These are phyloP conservation scores for Kalanchoe fedtschenkoi DNA, from an alignment of 164 flowering plant genomes.

Conservation along the genomic window DNA sequence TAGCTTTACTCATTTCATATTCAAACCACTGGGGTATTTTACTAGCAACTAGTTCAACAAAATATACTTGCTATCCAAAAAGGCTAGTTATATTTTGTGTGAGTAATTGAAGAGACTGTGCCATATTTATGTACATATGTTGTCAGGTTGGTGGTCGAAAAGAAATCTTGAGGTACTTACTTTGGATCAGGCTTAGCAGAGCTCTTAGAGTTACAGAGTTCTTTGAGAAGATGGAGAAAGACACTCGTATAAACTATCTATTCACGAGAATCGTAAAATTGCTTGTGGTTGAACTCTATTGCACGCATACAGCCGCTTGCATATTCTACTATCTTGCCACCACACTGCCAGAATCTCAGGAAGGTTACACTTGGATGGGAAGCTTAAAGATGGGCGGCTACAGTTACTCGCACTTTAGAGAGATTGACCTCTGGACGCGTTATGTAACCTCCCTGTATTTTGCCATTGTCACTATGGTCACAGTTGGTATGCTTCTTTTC, in stretches of 20 bases:
- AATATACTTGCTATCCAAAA: too few relatives aligned
- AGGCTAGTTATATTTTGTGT: too few relatives aligned
- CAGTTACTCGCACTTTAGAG: conserved; percentile 52
- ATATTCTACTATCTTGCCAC: conserved; percentile 74
- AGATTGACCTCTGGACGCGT: conserved; percentile 61
- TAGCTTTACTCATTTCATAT: neutral
- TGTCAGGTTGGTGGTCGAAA: conserved; percentile 39
- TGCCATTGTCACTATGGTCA: conserved; percentile 61
- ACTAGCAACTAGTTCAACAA: too few relatives aligned
- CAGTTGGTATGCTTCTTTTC: conserved; percentile 36
- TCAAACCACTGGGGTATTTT: too few relatives aligned
- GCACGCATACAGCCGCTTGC: conserved; percentile 79
- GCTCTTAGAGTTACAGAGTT: conserved; percentile 34
- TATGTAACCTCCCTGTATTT: conserved; percentile 51
- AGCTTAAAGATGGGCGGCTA: conserved; percentile 58
- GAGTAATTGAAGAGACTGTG: too few relatives aligned
- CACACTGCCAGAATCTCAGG: conserved; percentile 40
- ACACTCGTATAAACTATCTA: conserved; percentile 57
- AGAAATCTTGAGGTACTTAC: conserved; percentile 49
- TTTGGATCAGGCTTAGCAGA: conserved; percentile 56
- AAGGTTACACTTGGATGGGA: conserved; percentile 82
- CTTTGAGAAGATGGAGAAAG: conserved; percentile 55
- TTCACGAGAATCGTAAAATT: conserved; percentile 61
- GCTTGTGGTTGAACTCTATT: conserved; percentile 54
- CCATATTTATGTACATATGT: neutral